phyloP scores from a whole-genome alignment of 306 rosid genomes.

The Myrica gale region DNA sequence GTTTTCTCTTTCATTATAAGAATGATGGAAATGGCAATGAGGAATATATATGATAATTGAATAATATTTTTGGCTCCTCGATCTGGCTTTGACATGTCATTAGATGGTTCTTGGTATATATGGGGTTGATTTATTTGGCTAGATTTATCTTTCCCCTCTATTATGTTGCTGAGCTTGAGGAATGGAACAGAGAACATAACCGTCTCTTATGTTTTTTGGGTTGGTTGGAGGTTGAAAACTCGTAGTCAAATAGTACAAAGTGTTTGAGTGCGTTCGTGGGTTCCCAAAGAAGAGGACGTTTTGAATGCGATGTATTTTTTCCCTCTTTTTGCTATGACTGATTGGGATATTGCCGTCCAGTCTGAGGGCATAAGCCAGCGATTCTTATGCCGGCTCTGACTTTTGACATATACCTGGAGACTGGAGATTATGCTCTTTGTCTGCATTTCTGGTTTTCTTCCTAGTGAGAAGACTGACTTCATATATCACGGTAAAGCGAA shows the following conservation, averaged over 20 bases:
- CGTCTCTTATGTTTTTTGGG: neutral
- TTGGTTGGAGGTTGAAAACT: neutral
- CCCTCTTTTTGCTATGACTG: neutral
- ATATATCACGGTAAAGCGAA: neutral
- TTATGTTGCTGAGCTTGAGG: neutral
- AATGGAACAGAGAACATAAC: neutral
- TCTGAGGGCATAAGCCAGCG: neutral
- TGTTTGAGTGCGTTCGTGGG: conserved; percentile 1
- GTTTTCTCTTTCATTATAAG: conserved; percentile 5
- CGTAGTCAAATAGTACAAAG: neutral
- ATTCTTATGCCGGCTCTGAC: neutral
- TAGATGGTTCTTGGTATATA: neutral
- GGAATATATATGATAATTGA: neutral
- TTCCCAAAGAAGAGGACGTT: neutral
- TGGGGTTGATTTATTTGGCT: neutral
- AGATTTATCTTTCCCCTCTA: neutral
- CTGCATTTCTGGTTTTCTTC: conserved; percentile 4
- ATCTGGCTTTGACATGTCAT: neutral
- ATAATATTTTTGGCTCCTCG: neutral
- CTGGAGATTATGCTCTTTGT: neutral
- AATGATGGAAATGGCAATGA: conserved; percentile 5
- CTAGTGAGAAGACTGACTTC: neutral
- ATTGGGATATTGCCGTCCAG: neutral
- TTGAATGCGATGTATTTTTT: neutral
- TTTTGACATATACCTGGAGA: conserved; percentile 2